Conservation (phyloP, 208 protist species). For the Spongospora subterranea region DNA sequence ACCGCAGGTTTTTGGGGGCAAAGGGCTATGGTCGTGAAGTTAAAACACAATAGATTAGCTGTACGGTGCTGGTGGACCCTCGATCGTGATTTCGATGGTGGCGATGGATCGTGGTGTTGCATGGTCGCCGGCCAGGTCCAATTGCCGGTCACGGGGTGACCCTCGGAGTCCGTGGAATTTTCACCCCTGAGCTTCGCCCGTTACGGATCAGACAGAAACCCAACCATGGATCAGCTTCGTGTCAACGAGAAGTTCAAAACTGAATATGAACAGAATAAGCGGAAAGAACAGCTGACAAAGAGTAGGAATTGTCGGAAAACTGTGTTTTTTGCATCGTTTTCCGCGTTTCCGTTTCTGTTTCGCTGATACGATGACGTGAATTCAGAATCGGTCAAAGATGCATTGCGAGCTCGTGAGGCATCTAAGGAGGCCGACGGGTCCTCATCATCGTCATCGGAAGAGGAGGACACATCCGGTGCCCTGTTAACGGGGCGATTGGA, state of each 20-base stretch:
- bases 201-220: no score
- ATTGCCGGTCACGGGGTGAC: no score
- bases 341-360: neutral
- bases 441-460: slow-evolving; percentile 8
- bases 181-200: no score
- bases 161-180: no score
- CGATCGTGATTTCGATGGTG: no score
- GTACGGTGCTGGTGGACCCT: no score
- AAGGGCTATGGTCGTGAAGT: no score
- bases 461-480: neutral
- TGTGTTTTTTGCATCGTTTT: no score
- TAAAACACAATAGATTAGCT: no score
- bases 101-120: no score
- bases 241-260: neutral
- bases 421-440: neutral
- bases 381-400: slow-evolving; percentile 52
- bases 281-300: neutral
- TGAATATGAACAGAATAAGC: neutral
- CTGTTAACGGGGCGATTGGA: neutral
- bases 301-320: neutral
- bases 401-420: neutral
- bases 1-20: no score
- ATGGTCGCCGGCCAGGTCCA: no score
- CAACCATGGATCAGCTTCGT: slow-evolving; percentile 16
- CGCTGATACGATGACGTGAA: slow-evolving; percentile 1